Percentiles rank a stretch among this genome's conserved stretches.
phyloP scores from a whole-genome alignment of 257 asterid species.

The Schizonepeta tenuifolia region DNA sequence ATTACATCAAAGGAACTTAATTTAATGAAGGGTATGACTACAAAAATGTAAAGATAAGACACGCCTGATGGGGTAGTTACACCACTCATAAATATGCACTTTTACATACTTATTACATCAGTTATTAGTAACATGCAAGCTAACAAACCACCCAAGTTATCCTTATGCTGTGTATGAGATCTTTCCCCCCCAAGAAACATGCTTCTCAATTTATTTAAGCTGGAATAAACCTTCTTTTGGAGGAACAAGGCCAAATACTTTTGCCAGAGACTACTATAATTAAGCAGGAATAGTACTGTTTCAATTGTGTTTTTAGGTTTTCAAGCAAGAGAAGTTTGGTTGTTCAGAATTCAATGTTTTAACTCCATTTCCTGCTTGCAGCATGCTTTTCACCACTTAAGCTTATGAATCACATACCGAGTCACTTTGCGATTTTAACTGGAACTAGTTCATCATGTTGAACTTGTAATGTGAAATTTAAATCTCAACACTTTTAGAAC shows the following conservation, averaged over 20 bases:
- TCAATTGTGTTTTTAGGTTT: constrained; percentile 13
- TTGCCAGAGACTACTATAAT: constrained; percentile 15
- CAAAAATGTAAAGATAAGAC: not conserved
- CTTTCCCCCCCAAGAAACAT: not conserved
- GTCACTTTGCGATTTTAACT: not conserved
- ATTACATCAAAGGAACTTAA: not conserved
- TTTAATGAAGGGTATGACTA: not conserved
- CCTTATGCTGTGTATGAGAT: not conserved
- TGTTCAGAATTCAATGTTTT: constrained; percentile 25
- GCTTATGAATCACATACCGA: not conserved
- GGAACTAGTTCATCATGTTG: not conserved
- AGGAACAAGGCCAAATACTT: constrained; percentile 21
- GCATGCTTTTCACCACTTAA: not conserved
- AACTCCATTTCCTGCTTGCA: constrained; percentile 13
- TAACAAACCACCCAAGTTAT: constrained; percentile 5
- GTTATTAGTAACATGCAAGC: not conserved
- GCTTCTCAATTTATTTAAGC: not conserved
- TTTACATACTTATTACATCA: not conserved
- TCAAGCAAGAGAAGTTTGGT: constrained; percentile 2
- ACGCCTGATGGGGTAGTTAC: not conserved
- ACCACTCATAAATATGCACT: not conserved
- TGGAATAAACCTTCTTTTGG: constrained; percentile 17
- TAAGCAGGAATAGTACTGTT: constrained; percentile 10
- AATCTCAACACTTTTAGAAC: not conserved
- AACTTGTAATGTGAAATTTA: not conserved